A percentile compares a stretch with the other conserved stretches of the same genome.
These are phyloP conservation scores for Saccharomyces uvarum DNA, from an alignment of 1,139 yeast genomes.

Conservation along the genomic window DNA sequence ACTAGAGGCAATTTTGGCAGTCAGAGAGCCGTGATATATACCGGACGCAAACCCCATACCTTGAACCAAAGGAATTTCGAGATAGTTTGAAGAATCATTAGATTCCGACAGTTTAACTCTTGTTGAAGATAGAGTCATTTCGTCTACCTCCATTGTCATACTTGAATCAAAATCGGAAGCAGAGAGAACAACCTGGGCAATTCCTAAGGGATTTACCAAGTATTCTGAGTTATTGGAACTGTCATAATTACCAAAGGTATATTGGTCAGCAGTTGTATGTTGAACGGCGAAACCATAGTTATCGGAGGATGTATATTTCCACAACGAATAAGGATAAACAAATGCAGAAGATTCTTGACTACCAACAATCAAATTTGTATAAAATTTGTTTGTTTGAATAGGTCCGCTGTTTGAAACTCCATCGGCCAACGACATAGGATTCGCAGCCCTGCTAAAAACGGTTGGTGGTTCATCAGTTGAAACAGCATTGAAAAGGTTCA, in stretches of 20 bases:
- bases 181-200: slow-evolving; percentile 32
- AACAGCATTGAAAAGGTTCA: slow-evolving; percentile 42
- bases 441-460: slow-evolving; percentile 41
- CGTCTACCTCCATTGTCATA: slow-evolving; percentile 21
- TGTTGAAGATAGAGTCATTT: slow-evolving; percentile 31
- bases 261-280: slow-evolving; percentile 48
- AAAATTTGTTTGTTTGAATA: slow-evolving; percentile 75
- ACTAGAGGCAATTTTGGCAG: slow-evolving; percentile 48
- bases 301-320: slow-evolving; percentile 43
- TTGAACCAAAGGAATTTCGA: slow-evolving; percentile 40
- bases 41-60: slow-evolving; percentile 73
- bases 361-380: slow-evolving; percentile 66
- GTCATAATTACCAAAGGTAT: slow-evolving; percentile 43
- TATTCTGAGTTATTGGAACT: slow-evolving; percentile 11
- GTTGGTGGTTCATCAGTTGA: slow-evolving; percentile 43
- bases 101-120: slow-evolving; percentile 22
- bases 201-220: slow-evolving; percentile 32
- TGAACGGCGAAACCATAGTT: slow-evolving; percentile 57
- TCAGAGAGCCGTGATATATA: slow-evolving; percentile 44
- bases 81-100: slow-evolving; percentile 23
- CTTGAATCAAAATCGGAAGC: slow-evolving; percentile 29
- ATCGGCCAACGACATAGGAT: slow-evolving; percentile 42
- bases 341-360: slow-evolving; percentile 57
- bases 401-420: slow-evolving; percentile 40
- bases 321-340: slow-evolving; percentile 78